Conservation (phyloP, 371 early-diverging fungal species). For the Rhizopus delemar region DNA sequence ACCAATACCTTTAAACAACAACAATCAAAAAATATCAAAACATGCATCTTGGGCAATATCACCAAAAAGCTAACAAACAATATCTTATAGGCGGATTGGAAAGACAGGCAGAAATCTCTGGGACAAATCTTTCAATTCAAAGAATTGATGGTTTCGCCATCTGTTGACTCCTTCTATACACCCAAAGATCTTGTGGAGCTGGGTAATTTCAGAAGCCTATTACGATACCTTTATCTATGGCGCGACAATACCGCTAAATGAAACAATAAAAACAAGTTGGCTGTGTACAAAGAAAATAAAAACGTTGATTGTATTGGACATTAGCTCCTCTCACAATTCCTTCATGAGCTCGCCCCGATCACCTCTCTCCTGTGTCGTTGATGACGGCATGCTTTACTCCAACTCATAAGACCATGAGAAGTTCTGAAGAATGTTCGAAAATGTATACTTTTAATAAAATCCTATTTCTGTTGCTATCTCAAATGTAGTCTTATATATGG, state of each 20-base stretch:
- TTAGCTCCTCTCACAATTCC: not conserved
- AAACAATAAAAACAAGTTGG: too few species aligned
- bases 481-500: too few species aligned
- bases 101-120: constrained; percentile 6
- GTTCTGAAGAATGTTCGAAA: too few species aligned
- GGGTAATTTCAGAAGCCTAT: constrained; percentile 12
- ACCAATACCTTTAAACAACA: not conserved
- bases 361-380: not conserved
- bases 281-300: too few species aligned
- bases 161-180: constrained; percentile 1
- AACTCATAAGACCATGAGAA: too few species aligned
- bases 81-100: constrained; percentile 10
- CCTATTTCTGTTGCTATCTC: too few species aligned
- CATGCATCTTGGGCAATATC: not conserved
- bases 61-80: not conserved
- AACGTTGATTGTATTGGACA: too few species aligned
- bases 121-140: constrained; percentile 7
- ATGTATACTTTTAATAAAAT: too few species aligned
- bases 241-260: too few species aligned
- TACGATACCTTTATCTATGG: too few species aligned
- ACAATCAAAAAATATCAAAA: not conserved
- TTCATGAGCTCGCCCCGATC: constrained; percentile 11
- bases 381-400: too few species aligned
- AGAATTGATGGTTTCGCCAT: constrained; percentile 4
- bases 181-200: constrained; percentile 14